A percentile compares a stretch with the other conserved stretches of the same genome.
These are phyloP conservation scores for Imleria badia DNA, from an alignment of 768 basidiomycete species.

Conservation along the genomic window DNA sequence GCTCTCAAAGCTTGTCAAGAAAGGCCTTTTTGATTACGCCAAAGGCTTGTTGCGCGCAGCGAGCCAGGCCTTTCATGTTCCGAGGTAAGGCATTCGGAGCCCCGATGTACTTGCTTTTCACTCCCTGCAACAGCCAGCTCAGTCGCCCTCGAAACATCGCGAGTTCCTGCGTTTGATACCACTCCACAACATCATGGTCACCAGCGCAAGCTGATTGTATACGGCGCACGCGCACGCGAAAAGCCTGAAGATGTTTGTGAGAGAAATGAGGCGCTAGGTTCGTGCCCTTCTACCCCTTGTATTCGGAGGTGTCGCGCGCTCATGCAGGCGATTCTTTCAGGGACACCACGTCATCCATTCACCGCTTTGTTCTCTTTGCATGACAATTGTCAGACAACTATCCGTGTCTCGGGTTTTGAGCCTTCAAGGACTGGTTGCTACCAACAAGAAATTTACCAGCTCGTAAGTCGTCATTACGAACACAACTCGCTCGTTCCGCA, in stretches of 20 bases:
- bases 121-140: slow-evolving; percentile 1
- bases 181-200: slow-evolving; percentile 57
- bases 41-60: slow-evolving; percentile 77
- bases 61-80: slow-evolving; percentile 57
- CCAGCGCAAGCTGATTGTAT: slow-evolving; percentile 68
- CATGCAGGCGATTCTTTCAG: slow-evolving; percentile 30
- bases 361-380: slow-evolving; percentile 41
- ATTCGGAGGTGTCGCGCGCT: slow-evolving; percentile 52
- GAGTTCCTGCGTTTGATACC: slow-evolving; percentile 73
- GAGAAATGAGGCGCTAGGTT: slow-evolving; percentile 67
- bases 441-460: slow-evolving; percentile 57
- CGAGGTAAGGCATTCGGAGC: slow-evolving; percentile 41
- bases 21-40: slow-evolving; percentile 75
- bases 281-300: slow-evolving; percentile 61
- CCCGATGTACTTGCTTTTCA: neutral
- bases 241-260: slow-evolving; percentile 72
- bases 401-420: slow-evolving; percentile 66
- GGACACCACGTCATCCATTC: slow-evolving; percentile 23
- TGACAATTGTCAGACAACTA: slow-evolving; percentile 44
- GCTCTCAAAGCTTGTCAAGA: slow-evolving; percentile 66
- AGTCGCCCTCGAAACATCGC: slow-evolving; percentile 57
- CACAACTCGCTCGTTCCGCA: slow-evolving; percentile 53
- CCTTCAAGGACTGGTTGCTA: slow-evolving; percentile 69
- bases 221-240: slow-evolving; percentile 66
- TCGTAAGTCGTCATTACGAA: slow-evolving; percentile 50